phyloP scores from a whole-genome alignment of 1,139 yeast genomes.

The Pichia sp. region DNA sequence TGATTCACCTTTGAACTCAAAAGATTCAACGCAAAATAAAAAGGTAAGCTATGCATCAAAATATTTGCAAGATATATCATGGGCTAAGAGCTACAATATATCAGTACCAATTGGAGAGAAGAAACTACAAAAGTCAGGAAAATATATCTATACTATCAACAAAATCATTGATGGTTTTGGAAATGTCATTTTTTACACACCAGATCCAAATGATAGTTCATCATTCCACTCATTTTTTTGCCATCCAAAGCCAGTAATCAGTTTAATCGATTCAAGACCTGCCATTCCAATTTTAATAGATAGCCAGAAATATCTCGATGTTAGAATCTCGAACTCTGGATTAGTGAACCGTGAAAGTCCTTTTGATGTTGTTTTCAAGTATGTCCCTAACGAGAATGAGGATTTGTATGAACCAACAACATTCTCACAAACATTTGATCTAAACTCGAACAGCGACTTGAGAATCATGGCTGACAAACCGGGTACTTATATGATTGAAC shows the following conservation, averaged over 20 bases:
- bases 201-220: conserved; percentile 39
- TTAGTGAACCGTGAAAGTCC: conserved; percentile 43
- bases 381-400: conserved; percentile 22
- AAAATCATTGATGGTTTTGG: conserved; percentile 76
- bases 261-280: conserved; percentile 39
- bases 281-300: conserved; percentile 42
- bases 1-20: conserved; percentile 37
- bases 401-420: conserved; percentile 30
- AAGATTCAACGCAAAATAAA: conserved; percentile 16
- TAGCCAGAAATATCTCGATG: conserved; percentile 36
- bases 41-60: conserved; percentile 17
- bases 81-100: conserved; percentile 50
- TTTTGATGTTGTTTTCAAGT: conserved; percentile 40
- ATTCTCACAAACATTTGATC: conserved; percentile 39
- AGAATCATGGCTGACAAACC: conserved; percentile 45
- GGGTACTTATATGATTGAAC: conserved; percentile 56
- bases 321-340: conserved; percentile 28
- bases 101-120: conserved; percentile 48
- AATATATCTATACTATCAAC: conserved; percentile 59
- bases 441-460: conserved; percentile 30
- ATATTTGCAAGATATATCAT: conserved; percentile 41
- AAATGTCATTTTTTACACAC: conserved; percentile 52
- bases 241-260: conserved; percentile 57
- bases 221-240: conserved; percentile 55
- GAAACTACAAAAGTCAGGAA: conserved; percentile 47